phyloP scores from a whole-genome alignment of 805 yeast genomes.

The Metahyphopichia silvanorum region DNA sequence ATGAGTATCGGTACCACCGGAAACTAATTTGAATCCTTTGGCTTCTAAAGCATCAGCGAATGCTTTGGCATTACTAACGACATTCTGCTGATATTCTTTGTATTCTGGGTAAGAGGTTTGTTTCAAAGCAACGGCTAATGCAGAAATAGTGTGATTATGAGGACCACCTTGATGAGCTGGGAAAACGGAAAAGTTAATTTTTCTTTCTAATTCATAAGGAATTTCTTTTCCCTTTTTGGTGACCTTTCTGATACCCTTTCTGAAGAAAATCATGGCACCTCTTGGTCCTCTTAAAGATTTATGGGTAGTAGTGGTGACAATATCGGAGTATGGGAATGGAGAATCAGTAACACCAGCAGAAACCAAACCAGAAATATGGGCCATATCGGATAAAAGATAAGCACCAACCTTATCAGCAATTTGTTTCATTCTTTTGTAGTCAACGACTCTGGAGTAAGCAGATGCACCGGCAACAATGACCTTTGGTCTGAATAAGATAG shows the following conservation, averaged over 20 bases:
- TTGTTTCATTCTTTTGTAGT: slow-evolving; percentile 93
- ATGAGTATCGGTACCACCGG: slow-evolving; percentile 96
- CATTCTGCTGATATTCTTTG: slow-evolving; percentile 85
- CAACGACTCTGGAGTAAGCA: slow-evolving; percentile 95
- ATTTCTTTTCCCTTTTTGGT: slow-evolving; percentile 93
- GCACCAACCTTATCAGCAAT: slow-evolving; percentile 98
- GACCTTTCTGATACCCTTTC: slow-evolving; percentile 88
- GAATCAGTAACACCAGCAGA: slow-evolving; percentile 95
- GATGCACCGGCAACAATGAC: slow-evolving; percentile 97
- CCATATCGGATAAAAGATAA: slow-evolving; percentile 95
- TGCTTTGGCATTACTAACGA: slow-evolving; percentile 81
- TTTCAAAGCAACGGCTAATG: slow-evolving; percentile 93
- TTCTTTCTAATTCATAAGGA: slow-evolving; percentile 85
- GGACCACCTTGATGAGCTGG: slow-evolving; percentile 99
- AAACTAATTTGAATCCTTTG: slow-evolving; percentile 77
- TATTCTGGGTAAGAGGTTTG: slow-evolving; percentile 91
- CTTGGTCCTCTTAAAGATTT: slow-evolving; percentile 99
- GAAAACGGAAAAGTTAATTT: slow-evolving; percentile 97
- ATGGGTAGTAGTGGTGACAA: slow-evolving; percentile 98
- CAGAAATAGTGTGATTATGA: slow-evolving; percentile 98
- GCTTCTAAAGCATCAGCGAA: slow-evolving; percentile 72
- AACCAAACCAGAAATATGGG: slow-evolving; percentile 94
- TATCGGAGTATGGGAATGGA: slow-evolving; percentile 95
- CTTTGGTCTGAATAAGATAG: slow-evolving; percentile 91
- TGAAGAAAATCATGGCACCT: slow-evolving; percentile 99